phyloP scores from a whole-genome alignment of 2,329 filamentous ascomycete genomes.

The Ceratocystis cacaofunesta region DNA sequence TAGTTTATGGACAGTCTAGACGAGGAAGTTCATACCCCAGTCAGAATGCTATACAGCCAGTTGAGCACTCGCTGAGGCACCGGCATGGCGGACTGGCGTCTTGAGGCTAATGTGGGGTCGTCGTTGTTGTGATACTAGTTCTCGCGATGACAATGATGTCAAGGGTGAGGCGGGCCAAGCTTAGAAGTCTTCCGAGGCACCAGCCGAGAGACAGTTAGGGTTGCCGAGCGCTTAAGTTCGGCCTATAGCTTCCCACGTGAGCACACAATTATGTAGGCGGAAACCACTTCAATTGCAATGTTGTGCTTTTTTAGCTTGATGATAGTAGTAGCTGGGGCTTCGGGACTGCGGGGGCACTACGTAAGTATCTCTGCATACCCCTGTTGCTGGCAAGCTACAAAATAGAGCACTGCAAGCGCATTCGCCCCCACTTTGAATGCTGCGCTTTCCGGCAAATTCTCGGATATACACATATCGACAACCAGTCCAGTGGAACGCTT shows the following conservation, averaged over 20 bases:
- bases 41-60: conserved; percentile 88
- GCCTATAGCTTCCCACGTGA: not conserved
- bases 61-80: conserved; percentile 83
- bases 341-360: not conserved
- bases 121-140: not conserved
- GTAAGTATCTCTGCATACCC: not conserved
- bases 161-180: not conserved
- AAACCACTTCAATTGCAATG: not conserved
- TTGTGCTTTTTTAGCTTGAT: not conserved
- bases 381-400: not conserved
- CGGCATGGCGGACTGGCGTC: conserved; percentile 34
- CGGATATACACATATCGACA: not conserved
- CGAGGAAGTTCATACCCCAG: conserved; percentile 40
- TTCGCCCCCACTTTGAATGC: not conserved
- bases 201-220: not conserved
- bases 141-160: not conserved
- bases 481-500: not conserved
- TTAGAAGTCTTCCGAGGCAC: not conserved
- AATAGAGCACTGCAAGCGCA: not conserved
- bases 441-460: too few relatives aligned
- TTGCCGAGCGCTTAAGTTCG: not conserved
- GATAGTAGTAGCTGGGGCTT: not conserved
- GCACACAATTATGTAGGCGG: not conserved
- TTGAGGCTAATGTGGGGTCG: not conserved
- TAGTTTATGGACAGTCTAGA: too few relatives aligned